Evolutionary conservation across 2,329 filamentous ascomycete species (phyloP).

Genomic region (Westerdykella ornata): DNA sequence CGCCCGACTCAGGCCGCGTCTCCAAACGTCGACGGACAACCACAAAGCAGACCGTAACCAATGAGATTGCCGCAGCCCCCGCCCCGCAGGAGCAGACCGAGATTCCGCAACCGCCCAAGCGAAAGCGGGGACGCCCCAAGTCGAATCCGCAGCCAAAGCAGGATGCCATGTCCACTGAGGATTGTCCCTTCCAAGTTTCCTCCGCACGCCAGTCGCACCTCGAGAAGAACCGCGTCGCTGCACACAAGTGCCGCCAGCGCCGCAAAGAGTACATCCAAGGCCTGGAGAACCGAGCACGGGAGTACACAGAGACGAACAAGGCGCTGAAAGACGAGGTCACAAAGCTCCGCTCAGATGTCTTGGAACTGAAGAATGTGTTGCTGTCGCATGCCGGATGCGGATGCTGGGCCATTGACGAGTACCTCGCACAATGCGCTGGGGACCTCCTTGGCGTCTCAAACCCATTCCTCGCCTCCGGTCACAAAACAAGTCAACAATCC

Average conservation of each 20-base stretch:
- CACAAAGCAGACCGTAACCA: conserved; percentile 11
- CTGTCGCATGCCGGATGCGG: conserved; percentile 33
- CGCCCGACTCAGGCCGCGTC: conserved; percentile 8
- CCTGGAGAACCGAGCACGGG: conserved; percentile 44
- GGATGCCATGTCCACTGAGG: conserved; percentile 27
- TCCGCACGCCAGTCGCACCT: conserved; percentile 41
- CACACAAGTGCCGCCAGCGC: conserved; percentile 68
- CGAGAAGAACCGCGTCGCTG: conserved; percentile 65
- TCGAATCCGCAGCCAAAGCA: conserved; percentile 26
- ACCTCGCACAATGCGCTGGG: conserved; percentile 33
- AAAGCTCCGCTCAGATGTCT: conserved; percentile 31
- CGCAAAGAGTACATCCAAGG: conserved; percentile 53
- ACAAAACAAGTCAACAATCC: conserved; percentile 2
- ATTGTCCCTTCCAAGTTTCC: conserved; percentile 30
- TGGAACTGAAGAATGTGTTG: conserved; percentile 35
- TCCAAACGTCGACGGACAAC: conserved; percentile 26
- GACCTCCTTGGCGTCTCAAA: conserved; percentile 26
- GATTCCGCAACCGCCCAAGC: conserved; percentile 28
- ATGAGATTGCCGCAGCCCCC: conserved; percentile 4
- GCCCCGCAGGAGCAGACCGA: conserved; percentile 1
- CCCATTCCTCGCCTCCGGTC: conserved; percentile 5
- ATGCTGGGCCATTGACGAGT: conserved; percentile 36
- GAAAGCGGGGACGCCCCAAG: conserved; percentile 34
- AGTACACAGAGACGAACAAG: conserved; percentile 33
- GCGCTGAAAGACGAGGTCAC: conserved; percentile 30